These are phyloP conservation scores for Balansia obtecta DNA, from an alignment of 2,329 filamentous ascomycete species.

Conservation along the genomic window DNA sequence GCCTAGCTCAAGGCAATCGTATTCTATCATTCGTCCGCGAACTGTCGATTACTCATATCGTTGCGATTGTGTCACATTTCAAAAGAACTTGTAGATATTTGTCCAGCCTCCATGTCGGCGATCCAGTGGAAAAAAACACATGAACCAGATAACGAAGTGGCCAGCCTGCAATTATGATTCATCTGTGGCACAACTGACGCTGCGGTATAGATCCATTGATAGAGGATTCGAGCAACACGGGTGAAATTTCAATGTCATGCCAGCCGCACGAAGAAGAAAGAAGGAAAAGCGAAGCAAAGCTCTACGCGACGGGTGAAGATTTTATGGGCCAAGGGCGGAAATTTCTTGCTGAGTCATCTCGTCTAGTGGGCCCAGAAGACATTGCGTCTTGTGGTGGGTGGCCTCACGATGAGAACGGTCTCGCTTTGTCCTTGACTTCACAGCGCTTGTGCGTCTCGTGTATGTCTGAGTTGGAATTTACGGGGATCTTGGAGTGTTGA, in stretches of 20 bases:
- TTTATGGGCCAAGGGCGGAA: constrained; percentile 14
- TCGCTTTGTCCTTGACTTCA: too few relatives aligned
- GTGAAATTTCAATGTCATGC: constrained; percentile 54
- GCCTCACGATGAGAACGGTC: too few relatives aligned
- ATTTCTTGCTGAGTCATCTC: constrained; percentile 4
- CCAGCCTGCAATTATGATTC: constrained; percentile 64
- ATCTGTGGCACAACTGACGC: constrained; percentile 76
- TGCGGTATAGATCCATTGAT: constrained; percentile 39
- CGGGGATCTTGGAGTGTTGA: too few relatives aligned
- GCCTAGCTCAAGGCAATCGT: too few relatives aligned
- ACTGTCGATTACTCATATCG: not conserved
- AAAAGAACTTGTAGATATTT: constrained; percentile 3
- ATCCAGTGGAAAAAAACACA: constrained; percentile 16
- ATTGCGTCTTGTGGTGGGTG: too few relatives aligned
- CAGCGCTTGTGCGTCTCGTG: too few relatives aligned
- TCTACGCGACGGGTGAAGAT: constrained; percentile 11
- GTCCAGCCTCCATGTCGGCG: constrained; percentile 13
- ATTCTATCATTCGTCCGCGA: too few relatives aligned
- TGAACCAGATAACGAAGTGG: constrained; percentile 35
- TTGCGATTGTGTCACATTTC: not conserved
- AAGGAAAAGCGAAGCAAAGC: constrained; percentile 29
- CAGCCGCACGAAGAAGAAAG: constrained; percentile 68
- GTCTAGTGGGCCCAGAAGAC: not conserved
- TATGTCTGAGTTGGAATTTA: too few relatives aligned
- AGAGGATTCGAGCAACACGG: constrained; percentile 68